Base-by-base conservation (phyloP, 768 basidiomycete species). In the Mycena polygramma region DNA sequence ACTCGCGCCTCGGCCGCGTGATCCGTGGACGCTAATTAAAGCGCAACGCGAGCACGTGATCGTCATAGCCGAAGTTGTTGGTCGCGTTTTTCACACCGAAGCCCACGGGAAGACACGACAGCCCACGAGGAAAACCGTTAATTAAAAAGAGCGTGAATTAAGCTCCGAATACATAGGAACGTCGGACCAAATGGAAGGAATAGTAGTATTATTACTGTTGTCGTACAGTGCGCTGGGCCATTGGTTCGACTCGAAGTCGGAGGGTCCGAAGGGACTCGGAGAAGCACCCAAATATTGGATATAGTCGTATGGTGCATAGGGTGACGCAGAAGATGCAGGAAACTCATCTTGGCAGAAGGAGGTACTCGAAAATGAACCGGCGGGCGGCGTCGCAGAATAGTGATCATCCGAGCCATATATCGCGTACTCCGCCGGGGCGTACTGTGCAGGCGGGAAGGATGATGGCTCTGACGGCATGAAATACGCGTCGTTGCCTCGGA, bases 61-160 rank as follows among this genome's bases (percentile, higher is more conserved):
- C 14, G 17, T 5, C 30, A 17, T 24, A 35, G 17, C 30, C 8
- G 24, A 36, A 36, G n/a, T n/a, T 14, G n/a, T 36, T n/a, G 10
- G 17, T 36, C 60, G 35, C 46, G 49, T 8, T 7, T 2, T 7
- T 49, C 22, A 14, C 54, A 39, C 36, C 4, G 1, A 20, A n/a
- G 11, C 57, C 57, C 57, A 41, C 39, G 37, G 13, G 22, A 52
- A 24, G 14, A 0, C 49, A 51, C n/a, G 48, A 5, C 17, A 46
- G 19, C 17, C 45, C 45, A 46, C 45, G 37, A 22, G 9, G 5
- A 22, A 30, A 54, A 8, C 10, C 2, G 6, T 2, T 7, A 19
- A 58, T 61, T 48, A 68, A 22, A 36, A 60, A 37, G 43, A 17
- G 43, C 24, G 20, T 48, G 59, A 37, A 68, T 68, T 46, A 7